phyloP scores from a whole-genome alignment of 345 rosid species.

The Clarkia xantiana region DNA sequence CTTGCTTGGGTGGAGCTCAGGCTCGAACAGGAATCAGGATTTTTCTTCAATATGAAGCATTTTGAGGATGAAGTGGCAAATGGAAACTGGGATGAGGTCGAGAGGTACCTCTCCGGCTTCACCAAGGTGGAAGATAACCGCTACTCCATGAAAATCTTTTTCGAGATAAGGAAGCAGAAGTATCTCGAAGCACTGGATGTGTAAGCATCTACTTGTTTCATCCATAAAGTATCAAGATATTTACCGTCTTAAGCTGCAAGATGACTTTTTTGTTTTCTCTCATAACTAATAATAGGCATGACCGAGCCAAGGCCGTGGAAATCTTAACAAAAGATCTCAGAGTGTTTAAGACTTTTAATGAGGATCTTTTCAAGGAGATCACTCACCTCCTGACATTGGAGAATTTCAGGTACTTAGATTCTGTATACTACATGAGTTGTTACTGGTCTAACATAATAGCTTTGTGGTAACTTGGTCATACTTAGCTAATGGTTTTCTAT shows the following conservation, averaged over 20 bases:
- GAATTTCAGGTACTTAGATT: constrained; percentile 49
- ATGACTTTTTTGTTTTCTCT: too few species aligned
- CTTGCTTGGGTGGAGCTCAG: constrained; percentile 11
- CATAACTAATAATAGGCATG: constrained; percentile 30
- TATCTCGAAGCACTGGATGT: constrained; percentile 82
- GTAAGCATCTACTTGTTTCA: constrained; percentile 11
- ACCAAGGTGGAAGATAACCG: constrained; percentile 62
- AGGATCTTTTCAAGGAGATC: constrained; percentile 77
- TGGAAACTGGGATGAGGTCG: constrained; percentile 69
- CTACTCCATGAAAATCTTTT: constrained; percentile 79
- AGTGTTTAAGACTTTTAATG: constrained; percentile 75
- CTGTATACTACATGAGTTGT: too few species aligned
- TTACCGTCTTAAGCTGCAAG: too few species aligned
- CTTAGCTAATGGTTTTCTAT: too few species aligned
- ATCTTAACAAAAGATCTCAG: constrained; percentile 70
- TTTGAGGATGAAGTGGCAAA: constrained; percentile 59
- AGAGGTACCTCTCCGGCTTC: constrained; percentile 47
- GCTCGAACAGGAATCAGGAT: constrained; percentile 61
- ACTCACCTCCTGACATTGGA: constrained; percentile 71
- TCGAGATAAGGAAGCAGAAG: constrained; percentile 83
- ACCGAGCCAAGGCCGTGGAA: constrained; percentile 72
- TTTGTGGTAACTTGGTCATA: too few species aligned
- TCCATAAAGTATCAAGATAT: too few species aligned
- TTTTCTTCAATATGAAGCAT: constrained; percentile 56
- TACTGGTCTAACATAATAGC: too few species aligned